Percentiles rank a stretch among this genome's conserved stretches.
These are phyloP conservation scores for Plantago coronopus DNA, from an alignment of 305 asterid species.

Conservation along the genomic window DNA sequence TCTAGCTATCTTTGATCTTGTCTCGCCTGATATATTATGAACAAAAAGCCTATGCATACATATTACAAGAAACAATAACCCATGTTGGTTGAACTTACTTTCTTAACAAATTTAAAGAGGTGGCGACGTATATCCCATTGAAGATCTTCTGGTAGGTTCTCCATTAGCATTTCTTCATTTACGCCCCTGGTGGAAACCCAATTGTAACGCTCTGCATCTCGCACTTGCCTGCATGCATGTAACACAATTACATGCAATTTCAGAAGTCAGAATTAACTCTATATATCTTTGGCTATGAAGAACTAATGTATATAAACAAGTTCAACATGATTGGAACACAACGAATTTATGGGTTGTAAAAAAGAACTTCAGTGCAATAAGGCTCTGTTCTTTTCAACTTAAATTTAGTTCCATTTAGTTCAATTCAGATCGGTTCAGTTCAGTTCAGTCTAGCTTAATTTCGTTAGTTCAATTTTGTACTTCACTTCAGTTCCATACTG, in stretches of 20 bases:
- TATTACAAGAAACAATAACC: not conserved
- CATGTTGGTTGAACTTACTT: conserved; percentile 32
- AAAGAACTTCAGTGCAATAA: too few relatives aligned
- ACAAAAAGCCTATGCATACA: too few relatives aligned
- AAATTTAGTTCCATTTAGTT: too few relatives aligned
- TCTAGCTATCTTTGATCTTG: not conserved
- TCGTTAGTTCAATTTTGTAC: too few relatives aligned
- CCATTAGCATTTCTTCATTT: conserved; percentile 68
- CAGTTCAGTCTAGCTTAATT: too few relatives aligned
- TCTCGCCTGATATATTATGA: too few relatives aligned
- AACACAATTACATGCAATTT: not conserved
- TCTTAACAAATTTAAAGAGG: conserved; percentile 58
- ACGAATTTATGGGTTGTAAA: too few relatives aligned
- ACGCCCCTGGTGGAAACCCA: conserved; percentile 95
- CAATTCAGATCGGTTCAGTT: too few relatives aligned
- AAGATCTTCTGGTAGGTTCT: conserved; percentile 71
- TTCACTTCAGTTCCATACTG: too few relatives aligned
- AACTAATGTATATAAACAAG: not conserved
- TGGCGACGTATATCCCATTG: conserved; percentile 63
- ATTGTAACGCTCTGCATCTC: conserved; percentile 64
- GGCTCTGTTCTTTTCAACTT: too few relatives aligned
- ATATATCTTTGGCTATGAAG: not conserved
- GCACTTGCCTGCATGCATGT: conserved; percentile 55
- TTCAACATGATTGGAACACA: too few relatives aligned
- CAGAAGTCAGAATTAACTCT: too few relatives aligned